Evolutionary conservation across 768 basidiomycete genomes (phyloP).

Genomic region (Termitomyces sp.): DNA sequence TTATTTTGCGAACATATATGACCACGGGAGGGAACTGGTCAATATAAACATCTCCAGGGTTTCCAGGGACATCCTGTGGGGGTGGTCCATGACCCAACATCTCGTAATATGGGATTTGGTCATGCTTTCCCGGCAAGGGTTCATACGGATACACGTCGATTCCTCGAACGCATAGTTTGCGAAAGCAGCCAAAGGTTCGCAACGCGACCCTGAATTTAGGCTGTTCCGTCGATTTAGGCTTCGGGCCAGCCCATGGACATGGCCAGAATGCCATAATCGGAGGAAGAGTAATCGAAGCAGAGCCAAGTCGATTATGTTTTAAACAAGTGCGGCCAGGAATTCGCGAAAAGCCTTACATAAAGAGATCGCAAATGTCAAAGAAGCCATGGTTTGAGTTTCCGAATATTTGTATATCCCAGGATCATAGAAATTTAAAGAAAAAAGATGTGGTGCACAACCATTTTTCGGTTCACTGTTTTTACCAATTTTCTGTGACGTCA

Average conservation of each 20-base stretch:
- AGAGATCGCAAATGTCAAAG: neutral
- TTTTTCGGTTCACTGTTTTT: neutral
- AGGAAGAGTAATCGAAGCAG: neutral
- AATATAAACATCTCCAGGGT: constrained; percentile 1
- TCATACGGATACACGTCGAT: neutral
- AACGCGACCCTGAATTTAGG: constrained; percentile 1
- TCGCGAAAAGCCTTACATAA: neutral
- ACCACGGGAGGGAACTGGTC: neutral
- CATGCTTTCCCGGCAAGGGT: neutral
- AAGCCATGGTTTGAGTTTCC: neutral
- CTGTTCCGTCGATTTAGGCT: constrained; percentile 4
- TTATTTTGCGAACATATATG: neutral
- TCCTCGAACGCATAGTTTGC: neutral
- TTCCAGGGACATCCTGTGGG: constrained; percentile 1
- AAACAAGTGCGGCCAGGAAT: neutral
- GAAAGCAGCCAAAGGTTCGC: neutral
- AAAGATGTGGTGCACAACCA: neutral
- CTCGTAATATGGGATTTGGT: constrained; percentile 1
- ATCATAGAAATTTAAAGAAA: neutral
- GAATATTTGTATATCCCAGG: neutral
- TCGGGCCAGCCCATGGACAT: constrained; percentile 5
- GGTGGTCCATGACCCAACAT: constrained; percentile 6
- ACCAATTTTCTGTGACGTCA: no score
- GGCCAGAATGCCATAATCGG: neutral
- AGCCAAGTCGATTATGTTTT: neutral